phyloP scores from a whole-genome alignment of 1,284 basidiomycete genomes.

The Ustilago hordei region DNA sequence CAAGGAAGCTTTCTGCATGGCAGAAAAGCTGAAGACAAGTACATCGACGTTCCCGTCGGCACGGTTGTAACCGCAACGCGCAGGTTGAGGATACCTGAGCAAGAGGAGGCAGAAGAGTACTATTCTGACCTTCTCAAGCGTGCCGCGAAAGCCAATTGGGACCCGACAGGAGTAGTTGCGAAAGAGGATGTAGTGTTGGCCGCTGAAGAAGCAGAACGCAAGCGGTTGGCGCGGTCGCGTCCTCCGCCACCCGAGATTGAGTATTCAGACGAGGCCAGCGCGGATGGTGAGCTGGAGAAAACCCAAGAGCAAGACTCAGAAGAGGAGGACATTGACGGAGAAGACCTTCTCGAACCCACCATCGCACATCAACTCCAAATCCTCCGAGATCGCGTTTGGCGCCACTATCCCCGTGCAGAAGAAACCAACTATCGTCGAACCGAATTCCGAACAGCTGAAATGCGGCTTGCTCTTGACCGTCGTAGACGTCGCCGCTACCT shows the following conservation, averaged over 20 bases:
- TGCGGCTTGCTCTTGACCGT: slow-evolving; percentile 56
- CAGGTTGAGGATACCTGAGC: slow-evolving; percentile 41
- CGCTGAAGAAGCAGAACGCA: slow-evolving; percentile 28
- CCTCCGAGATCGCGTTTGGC: slow-evolving; percentile 63
- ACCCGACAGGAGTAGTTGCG: slow-evolving; percentile 39
- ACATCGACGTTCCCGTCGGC: slow-evolving; percentile 66
- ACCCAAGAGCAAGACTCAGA: slow-evolving; percentile 17
- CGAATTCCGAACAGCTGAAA: slow-evolving; percentile 60
- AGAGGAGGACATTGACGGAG: slow-evolving; percentile 36
- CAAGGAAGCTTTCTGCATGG: slow-evolving; percentile 64
- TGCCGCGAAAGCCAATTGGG: slow-evolving; percentile 46
- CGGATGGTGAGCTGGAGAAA: not conserved
- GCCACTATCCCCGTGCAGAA: slow-evolving; percentile 65
- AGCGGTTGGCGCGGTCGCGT: slow-evolving; percentile 12
- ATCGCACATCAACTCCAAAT: slow-evolving; percentile 42
- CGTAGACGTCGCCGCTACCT: slow-evolving; percentile 38
- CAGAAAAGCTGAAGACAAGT: slow-evolving; percentile 52
- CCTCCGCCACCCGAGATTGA: slow-evolving; percentile 31
- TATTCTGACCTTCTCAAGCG: slow-evolving; percentile 46
- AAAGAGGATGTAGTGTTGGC: slow-evolving; percentile 43
- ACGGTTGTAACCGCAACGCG: slow-evolving; percentile 63
- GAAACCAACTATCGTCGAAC: slow-evolving; percentile 62
- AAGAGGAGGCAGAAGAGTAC: slow-evolving; percentile 52
- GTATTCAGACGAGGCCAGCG: slow-evolving; percentile 10
- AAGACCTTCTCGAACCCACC: slow-evolving; percentile 44